Conservation (phyloP, 75 land plant genomes). For the Sequoia sempervirens region DNA sequence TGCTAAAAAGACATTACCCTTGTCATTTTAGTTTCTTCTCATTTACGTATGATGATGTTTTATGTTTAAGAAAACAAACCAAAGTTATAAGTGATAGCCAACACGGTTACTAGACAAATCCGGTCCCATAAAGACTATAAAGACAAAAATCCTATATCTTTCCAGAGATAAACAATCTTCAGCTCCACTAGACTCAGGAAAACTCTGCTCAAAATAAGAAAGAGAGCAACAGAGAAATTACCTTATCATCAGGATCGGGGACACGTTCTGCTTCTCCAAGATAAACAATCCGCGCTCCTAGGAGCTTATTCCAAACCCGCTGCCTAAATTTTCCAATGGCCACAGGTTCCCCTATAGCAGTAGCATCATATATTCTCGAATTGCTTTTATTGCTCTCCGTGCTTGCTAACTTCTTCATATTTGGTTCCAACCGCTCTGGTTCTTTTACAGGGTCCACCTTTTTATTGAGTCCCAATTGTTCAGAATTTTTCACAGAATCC, state of each 20-base stretch:
- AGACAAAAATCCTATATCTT: not conserved
- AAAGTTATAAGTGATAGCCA: not conserved
- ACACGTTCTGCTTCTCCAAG: conserved; percentile 87
- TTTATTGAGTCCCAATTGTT: not conserved
- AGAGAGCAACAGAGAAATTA: not conserved
- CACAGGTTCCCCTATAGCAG: conserved; percentile 79
- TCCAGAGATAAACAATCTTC: not conserved
- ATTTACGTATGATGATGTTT: not conserved
- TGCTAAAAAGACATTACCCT: not conserved
- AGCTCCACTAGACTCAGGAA: too few relatives aligned
- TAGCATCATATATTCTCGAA: conserved; percentile 85
- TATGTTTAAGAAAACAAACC: not conserved
- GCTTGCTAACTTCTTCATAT: not conserved
- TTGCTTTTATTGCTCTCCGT: not conserved
- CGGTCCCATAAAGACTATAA: not conserved
- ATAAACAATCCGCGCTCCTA: conserved; percentile 68
- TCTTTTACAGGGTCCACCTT: not conserved
- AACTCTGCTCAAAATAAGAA: not conserved
- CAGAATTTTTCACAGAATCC: not conserved
- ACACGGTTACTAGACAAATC: not conserved
- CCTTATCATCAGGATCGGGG: conserved; percentile 72
- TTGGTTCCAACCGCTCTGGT: not conserved
- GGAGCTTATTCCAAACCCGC: conserved; percentile 78
- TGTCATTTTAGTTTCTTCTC: not conserved
- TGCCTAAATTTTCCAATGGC: conserved; percentile 70